Conservation (phyloP, 805 yeast species). For the Candida xyloterini region DNA sequence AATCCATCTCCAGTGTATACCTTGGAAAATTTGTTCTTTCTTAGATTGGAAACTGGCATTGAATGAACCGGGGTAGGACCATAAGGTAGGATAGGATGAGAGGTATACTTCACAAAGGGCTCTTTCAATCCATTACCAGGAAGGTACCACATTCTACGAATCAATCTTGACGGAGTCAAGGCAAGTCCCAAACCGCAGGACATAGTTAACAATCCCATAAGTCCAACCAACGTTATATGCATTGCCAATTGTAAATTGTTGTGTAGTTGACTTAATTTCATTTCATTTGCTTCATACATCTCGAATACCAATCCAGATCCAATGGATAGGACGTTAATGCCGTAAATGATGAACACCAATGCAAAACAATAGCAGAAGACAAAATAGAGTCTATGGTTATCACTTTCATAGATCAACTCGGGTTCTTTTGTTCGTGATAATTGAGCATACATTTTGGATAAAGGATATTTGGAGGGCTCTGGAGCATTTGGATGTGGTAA, state of each 20-base stretch:
- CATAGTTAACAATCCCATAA: conserved; percentile 42
- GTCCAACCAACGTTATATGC: conserved; percentile 34
- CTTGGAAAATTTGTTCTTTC: conserved; percentile 58
- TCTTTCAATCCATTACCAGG: conserved; percentile 55
- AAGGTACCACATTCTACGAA: conserved; percentile 73
- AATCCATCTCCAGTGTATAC: conserved; percentile 87
- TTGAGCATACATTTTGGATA: conserved; percentile 60
- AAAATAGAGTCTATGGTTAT: conserved; percentile 77
- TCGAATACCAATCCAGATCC: conserved; percentile 28
- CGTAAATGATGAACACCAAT: conserved; percentile 66
- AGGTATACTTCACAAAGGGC: conserved; percentile 52
- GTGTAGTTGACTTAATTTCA: conserved; percentile 27
- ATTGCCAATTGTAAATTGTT: conserved; percentile 22
- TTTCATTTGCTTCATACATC: conserved; percentile 31
- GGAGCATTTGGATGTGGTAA: conserved; percentile 80
- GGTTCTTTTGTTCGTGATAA: conserved; percentile 53
- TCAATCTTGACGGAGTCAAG: conserved; percentile 63
- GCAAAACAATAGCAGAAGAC: conserved; percentile 67
- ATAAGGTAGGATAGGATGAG: conserved; percentile 76
- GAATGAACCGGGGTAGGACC: conserved; percentile 72
- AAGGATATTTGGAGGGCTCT: conserved; percentile 55
- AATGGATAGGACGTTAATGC: conserved; percentile 41
- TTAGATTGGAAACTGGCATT: conserved; percentile 54
- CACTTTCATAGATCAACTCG: conserved; percentile 77
- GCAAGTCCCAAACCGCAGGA: conserved; percentile 39